Percentiles rank a stretch among this genome's conserved stretches.
These are phyloP conservation scores for Fusarium keratoplasticum DNA, from an alignment of 2,329 filamentous ascomycete genomes.

Conservation along the genomic window DNA sequence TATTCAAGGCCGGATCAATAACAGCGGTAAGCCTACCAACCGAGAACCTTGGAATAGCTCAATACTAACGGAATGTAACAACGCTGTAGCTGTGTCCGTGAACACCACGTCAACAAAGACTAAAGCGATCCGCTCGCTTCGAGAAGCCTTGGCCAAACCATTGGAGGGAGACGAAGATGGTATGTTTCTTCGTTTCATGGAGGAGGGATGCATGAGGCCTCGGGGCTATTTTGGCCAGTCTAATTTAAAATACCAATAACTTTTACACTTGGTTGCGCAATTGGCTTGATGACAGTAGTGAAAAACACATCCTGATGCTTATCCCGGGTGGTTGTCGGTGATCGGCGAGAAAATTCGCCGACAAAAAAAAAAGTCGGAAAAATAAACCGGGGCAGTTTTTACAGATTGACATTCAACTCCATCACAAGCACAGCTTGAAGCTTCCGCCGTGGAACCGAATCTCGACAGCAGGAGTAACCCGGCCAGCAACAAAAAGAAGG, in stretches of 20 bases:
- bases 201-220: too few species aligned
- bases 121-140: background rate
- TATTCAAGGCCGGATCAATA: background rate
- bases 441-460: conserved; percentile 2
- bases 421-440: conserved; percentile 9
- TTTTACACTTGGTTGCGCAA: too few species aligned
- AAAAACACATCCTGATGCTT: background rate
- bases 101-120: background rate
- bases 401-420: conserved; percentile 21
- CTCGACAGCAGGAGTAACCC: background rate
- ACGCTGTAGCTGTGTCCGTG: background rate
- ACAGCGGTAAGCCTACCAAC: fast-evolving
- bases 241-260: too few species aligned
- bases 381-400: conserved; percentile 33
- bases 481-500: background rate
- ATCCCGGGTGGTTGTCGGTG: conserved; percentile 19
- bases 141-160: background rate
- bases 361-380: conserved; percentile 30
- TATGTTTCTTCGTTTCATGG: too few species aligned
- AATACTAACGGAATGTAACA: background rate
- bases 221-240: too few species aligned
- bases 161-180: too few species aligned
- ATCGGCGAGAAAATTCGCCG: conserved; percentile 40
- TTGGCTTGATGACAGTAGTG: too few species aligned
- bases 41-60: background rate